Conservation (phyloP, 345 rosid genomes). For the Murraya paniculata region DNA sequence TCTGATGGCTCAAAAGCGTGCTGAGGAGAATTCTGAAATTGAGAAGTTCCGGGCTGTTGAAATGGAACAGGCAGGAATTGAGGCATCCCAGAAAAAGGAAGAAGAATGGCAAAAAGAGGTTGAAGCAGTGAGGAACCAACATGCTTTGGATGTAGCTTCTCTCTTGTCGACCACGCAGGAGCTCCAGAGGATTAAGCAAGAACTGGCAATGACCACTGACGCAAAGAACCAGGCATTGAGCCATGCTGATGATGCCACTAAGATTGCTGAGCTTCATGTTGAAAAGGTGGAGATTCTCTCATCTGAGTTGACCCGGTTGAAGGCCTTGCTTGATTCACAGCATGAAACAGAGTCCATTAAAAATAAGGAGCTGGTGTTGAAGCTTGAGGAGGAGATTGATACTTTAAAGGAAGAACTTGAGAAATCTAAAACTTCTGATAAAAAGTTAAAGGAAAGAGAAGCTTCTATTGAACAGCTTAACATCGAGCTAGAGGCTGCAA, state of each 20-base stretch:
- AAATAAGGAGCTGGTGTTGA: constrained; percentile 41
- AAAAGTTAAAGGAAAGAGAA: constrained; percentile 57
- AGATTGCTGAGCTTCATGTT: constrained; percentile 73
- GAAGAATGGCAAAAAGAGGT: constrained; percentile 82
- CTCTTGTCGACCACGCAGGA: constrained; percentile 72
- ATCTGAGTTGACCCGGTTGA: constrained; percentile 62
- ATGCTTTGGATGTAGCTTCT: constrained; percentile 75
- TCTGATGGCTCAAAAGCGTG: constrained; percentile 80
- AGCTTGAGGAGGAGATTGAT: constrained; percentile 55
- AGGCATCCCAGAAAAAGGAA: constrained; percentile 76
- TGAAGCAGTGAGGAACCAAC: constrained; percentile 70
- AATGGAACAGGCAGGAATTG: constrained; percentile 86
- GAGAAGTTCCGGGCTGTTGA: constrained; percentile 92
- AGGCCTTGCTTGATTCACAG: constrained; percentile 73
- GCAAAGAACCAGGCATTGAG: constrained; percentile 83
- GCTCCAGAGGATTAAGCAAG: constrained; percentile 68
- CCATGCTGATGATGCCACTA: constrained; percentile 93
- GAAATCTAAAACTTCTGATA: constrained; percentile 46
- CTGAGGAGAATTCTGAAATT: constrained; percentile 77
- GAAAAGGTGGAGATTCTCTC: constrained; percentile 82
- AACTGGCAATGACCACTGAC: constrained; percentile 61
- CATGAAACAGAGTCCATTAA: constrained; percentile 48
- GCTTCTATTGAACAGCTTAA: constrained; percentile 67
- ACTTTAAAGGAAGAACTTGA: constrained; percentile 61
- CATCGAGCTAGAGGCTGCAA: constrained; percentile 77